Evolutionary conservation across 106 monocot genomes (phyloP).

Genomic region (Posidonia australis): DNA sequence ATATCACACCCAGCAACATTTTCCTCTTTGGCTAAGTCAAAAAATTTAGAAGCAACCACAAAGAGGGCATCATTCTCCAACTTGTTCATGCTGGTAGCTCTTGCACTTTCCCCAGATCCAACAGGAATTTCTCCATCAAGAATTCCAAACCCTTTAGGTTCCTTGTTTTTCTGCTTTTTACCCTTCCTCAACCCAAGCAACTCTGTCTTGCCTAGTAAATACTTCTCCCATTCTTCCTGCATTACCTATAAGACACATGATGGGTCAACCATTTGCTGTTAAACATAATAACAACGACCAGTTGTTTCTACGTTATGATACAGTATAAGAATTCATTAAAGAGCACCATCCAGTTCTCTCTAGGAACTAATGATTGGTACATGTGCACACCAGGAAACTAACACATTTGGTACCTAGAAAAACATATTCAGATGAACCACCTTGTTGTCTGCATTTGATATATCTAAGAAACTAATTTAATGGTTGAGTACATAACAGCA

Average conservation of each 20-base stretch:
- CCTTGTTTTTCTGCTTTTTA: slow-evolving; percentile 46
- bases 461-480: too few relatives aligned
- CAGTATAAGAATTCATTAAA: too few relatives aligned
- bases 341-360: too few relatives aligned
- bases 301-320: too few relatives aligned
- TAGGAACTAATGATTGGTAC: too few relatives aligned
- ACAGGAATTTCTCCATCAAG: slow-evolving; percentile 55
- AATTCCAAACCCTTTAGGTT: slow-evolving; percentile 85
- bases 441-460: too few relatives aligned
- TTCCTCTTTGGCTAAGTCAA: slow-evolving; percentile 28
- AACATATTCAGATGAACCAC: too few relatives aligned
- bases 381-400: too few relatives aligned
- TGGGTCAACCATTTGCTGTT: not conserved
- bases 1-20: slow-evolving; percentile 12
- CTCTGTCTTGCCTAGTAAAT: slow-evolving; percentile 80
- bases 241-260: slow-evolving; percentile 43
- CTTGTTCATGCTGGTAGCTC: slow-evolving; percentile 46
- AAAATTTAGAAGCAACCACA: slow-evolving; percentile 66
- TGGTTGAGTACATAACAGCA: too few relatives aligned
- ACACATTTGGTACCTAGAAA: too few relatives aligned
- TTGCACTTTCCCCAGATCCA: slow-evolving; percentile 32
- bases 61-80: slow-evolving; percentile 81
- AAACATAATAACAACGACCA: too few relatives aligned
- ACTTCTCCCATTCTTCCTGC: slow-evolving; percentile 87
- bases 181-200: slow-evolving; percentile 49